phyloP scores from a whole-genome alignment of 2,329 filamentous ascomycete species.

The Xylariaceae sp. region DNA sequence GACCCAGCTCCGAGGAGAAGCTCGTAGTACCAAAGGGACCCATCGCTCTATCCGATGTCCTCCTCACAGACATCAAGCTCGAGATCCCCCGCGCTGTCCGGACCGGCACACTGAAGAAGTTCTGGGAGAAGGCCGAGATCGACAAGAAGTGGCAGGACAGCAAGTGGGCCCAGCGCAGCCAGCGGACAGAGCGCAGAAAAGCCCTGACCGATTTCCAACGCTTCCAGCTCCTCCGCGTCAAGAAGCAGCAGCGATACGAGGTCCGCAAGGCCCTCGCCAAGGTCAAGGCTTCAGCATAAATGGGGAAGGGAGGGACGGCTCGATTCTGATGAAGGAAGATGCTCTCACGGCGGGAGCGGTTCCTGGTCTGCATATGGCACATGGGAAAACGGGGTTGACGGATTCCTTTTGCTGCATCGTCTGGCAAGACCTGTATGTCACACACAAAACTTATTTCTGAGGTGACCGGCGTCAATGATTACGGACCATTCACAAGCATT shows the following conservation, averaged over 20 bases:
- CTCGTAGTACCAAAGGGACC: conserved; percentile 86
- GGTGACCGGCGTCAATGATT: conserved; percentile 70
- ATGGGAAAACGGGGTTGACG: conserved; percentile 65
- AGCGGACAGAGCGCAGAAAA: conserved; percentile 84
- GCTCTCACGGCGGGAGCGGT: conserved; percentile 43
- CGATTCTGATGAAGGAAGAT: conserved; percentile 41
- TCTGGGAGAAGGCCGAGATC: conserved; percentile 90
- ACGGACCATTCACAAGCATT: conserved; percentile 62
- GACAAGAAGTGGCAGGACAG: conserved; percentile 92
- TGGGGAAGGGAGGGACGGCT: conserved; percentile 31
- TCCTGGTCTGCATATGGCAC: conserved; percentile 34
- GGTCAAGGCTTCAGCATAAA: conserved; percentile 82
- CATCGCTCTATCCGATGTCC: conserved; percentile 79
- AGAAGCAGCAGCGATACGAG: conserved; percentile 99
- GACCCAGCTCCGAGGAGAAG: conserved; percentile 82
- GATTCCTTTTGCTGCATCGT: conserved; percentile 56
- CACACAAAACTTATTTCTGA: conserved; percentile 50
- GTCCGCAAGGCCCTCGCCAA: conserved; percentile 96
- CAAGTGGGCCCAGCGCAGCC: conserved; percentile 93
- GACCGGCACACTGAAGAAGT: conserved; percentile 80
- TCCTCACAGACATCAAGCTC: conserved; percentile 90
- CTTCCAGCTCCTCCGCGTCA: conserved; percentile 99
- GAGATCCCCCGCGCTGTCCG: conserved; percentile 86
- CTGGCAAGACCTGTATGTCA: conserved; percentile 71
- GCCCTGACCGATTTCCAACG: conserved; percentile 97